Evolutionary conservation across 2,329 filamentous ascomycete species (phyloP), one percentile per base, ranked within the genome.

Genomic region (Helminthosporium solani): DNA sequence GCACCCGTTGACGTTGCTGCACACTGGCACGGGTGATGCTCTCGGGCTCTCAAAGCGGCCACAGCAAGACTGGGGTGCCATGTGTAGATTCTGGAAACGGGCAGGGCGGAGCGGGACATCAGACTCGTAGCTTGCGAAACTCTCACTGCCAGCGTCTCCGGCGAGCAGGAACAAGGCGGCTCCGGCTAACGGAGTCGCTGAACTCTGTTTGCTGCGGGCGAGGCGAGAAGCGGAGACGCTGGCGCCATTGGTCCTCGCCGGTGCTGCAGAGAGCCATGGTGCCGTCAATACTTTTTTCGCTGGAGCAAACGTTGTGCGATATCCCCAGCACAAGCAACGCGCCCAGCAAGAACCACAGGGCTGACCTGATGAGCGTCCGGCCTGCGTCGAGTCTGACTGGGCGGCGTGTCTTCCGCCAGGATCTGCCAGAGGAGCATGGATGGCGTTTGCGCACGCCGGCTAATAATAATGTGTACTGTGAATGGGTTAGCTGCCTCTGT

Each of bases 1-100:
- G 44, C 37, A 44, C 46, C 34, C 40, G 44, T 52, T 44, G 42
- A 52, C 23, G 43, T 41, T 49, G 36, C 36, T 40, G 46, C 37
- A 38, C 27, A 41, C 46, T 38, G 35, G 40, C 35, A 30, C 33
- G 33, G 30, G 40, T 33, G 21, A 20, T 23, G 34, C 40, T 40
- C 38, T 47, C 43, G 38, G 35, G 40, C 27, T 49, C 41, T 16
- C 51, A 49, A 52, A 47, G 47, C 46, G 48, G 55, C 34, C 42
- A 53, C 47, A 57, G 53, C 42, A 44, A 37, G 56, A 56, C 65
- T 41, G 45, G 65, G 66, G 63, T 68, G 66, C 66, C 67, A 70
- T 70, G 67, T 67, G 65, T 52, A 56, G 54, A 57, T 15, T 31
- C 28, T 31, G 28, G 28, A 5, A 8, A 12, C 28, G 12, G 4